Base-by-base conservation (phyloP, 192 early-diverging fungal genomes). In the Linnemannia elongata region DNA sequence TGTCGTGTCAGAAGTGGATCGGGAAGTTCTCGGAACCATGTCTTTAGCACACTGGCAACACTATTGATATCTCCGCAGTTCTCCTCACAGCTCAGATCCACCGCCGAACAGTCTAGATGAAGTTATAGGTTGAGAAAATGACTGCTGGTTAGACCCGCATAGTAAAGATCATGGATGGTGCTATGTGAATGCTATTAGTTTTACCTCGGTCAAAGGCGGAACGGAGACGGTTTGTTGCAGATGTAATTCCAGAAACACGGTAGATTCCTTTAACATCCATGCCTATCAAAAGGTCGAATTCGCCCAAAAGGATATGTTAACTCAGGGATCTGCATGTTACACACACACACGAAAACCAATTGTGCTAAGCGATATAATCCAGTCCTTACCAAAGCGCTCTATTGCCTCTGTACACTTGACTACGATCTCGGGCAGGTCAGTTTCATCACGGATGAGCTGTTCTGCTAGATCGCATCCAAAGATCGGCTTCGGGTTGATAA, bases 21-120 rank as follows among this genome's bases (percentile, higher is more conserved):
- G 8, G 97, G 96, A n/a, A 99, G 88, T 87, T 99, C 97, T 41
- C 98, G 92, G 87, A 99, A 96, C 92, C 96, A 99, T 69, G 97
- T 90, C 85, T 99, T 99, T 5, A 99, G 88, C 36, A 96, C 94
- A 70, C 96, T 93, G 33, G 97, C 89, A 12, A 98, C 90, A 75
- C 93, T 95, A 87, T 97, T 96, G 49, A 99, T 93, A 80, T 99
- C 97, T 5, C 86, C 76, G 33, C 90, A 88, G 44, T 91, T 88
- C 30, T 94, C 91, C 60, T 92, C 93, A 49, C 86, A 82, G 12
- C 91, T 90, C 66, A 97, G 77, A 79, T 96, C 92, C 0, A 96
- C 94, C 17, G 90, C 80, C 38, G 94, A 90, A 8, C 92, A 92
- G 69, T 95, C 95, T 90, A 80, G 36, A 60, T 20, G 9, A 41